phyloP scores from a whole-genome alignment of 176 grass and related monocot species.

The Raddia distichophylla region DNA sequence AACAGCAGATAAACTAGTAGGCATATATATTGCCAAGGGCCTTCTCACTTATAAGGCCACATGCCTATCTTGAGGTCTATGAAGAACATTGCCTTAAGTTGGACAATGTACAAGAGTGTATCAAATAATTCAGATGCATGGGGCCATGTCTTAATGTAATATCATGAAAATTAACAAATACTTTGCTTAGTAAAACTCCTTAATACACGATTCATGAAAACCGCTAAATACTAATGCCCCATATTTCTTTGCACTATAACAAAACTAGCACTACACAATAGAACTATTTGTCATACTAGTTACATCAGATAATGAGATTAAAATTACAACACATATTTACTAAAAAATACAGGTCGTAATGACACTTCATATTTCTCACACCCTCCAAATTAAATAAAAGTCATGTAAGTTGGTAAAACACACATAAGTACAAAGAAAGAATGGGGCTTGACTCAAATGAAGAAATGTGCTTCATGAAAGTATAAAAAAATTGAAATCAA shows the following conservation, averaged over 20 bases:
- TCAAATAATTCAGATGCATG: constrained; percentile 5
- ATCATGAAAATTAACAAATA: not conserved
- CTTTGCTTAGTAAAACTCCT: not conserved
- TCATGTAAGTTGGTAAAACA: not conserved
- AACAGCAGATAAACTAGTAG: not conserved
- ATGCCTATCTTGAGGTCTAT: not conserved
- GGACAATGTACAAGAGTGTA: not conserved
- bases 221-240: not conserved
- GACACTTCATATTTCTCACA: not conserved
- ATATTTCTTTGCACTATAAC: not conserved
- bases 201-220: not conserved
- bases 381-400: not conserved
- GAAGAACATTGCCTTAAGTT: not conserved
- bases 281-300: not conserved
- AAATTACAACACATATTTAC: not conserved
- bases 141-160: not conserved
- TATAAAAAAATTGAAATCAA: not conserved
- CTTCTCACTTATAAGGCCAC: not conserved
- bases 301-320: not conserved
- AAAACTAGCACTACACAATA: not conserved
- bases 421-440: not conserved
- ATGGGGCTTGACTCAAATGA: not conserved
- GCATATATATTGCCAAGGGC: not conserved
- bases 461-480: not conserved
- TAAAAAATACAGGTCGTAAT: not conserved